These are phyloP conservation scores for Lonicera japonica DNA, from an alignment of 129 eudicot genomes.

Conservation along the genomic window DNA sequence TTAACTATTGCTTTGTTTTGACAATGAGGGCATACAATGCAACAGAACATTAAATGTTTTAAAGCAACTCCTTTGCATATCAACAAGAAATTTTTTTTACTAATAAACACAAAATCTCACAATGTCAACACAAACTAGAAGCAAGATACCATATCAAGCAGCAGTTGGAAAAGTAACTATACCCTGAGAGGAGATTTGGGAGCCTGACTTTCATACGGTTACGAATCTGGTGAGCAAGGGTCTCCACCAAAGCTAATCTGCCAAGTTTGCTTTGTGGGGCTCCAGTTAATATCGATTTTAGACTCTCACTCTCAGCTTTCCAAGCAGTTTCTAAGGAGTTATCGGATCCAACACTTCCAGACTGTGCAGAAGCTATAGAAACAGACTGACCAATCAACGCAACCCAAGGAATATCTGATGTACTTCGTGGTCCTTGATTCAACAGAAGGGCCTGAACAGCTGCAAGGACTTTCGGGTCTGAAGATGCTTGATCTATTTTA, in stretches of 20 bases:
- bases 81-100: not conserved
- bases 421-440: constrained; percentile 94
- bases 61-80: not conserved
- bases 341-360: constrained; percentile 83
- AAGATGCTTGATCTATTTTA: constrained; percentile 92
- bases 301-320: constrained; percentile 97
- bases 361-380: constrained; percentile 85
- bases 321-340: constrained; percentile 95
- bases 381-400: constrained; percentile 97
- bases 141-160: not conserved
- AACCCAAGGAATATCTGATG: constrained; percentile 92
- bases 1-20: not conserved
- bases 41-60: too few species aligned
- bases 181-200: constrained; percentile 97
- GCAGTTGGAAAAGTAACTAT: constrained; percentile 17
- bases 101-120: not conserved
- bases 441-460: constrained; percentile 97
- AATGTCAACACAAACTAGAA: not conserved
- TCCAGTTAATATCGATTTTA: constrained; percentile 84
- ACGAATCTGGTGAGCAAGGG: constrained; percentile 86
- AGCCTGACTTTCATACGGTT: constrained; percentile 90
- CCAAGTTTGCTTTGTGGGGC: constrained; percentile 97
- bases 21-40: not conserved
- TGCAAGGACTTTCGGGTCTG: constrained; percentile 92
- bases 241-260: constrained; percentile 88